These are phyloP conservation scores for Dioscorea cayenensis DNA, from an alignment of 116 monocot genomes.

Conservation along the genomic window DNA sequence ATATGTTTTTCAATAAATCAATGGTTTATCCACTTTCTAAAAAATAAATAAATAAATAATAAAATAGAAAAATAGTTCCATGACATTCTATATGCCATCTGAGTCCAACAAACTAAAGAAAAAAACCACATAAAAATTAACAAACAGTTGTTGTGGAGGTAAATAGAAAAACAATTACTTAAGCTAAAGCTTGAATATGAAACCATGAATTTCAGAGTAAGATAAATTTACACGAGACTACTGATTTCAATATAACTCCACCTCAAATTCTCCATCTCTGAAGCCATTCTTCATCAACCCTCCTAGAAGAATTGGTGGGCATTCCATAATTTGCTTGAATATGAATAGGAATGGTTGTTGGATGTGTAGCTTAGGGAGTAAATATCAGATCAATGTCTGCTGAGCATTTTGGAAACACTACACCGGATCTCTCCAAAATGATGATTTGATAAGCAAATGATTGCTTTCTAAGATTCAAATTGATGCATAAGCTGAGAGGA, in stretches of 20 bases:
- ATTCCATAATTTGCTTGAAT: slow-evolving; percentile 60
- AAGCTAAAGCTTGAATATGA: no score
- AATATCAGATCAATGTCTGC: slow-evolving; percentile 47
- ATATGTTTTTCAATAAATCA: no score
- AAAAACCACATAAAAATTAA: background rate
- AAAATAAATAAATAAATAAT: no score
- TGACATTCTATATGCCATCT: slow-evolving; percentile 43
- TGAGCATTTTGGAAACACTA: slow-evolving; percentile 51
- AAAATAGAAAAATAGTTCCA: slow-evolving; percentile 79
- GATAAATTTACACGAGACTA: background rate
- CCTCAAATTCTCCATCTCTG: slow-evolving; percentile 74
- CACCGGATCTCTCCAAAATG: slow-evolving; percentile 46
- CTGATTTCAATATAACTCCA: background rate
- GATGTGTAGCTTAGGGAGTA: slow-evolving; percentile 42
- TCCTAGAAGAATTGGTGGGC: slow-evolving; percentile 51
- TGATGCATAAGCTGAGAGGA: no score
- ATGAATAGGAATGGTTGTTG: slow-evolving; percentile 17
- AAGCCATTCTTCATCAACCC: slow-evolving; percentile 89
- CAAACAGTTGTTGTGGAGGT: background rate
- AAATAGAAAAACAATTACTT: no score
- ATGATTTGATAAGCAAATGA: slow-evolving; percentile 2
- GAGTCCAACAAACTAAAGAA: slow-evolving; percentile 58
- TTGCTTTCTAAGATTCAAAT: background rate
- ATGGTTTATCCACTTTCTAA: no score
- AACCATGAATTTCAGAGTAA: background rate